Evolutionary conservation across 2,329 filamentous ascomycete genomes (phyloP), one percentile per base, ranked within the genome.

Genomic region (Aureobasidium sp.): DNA sequence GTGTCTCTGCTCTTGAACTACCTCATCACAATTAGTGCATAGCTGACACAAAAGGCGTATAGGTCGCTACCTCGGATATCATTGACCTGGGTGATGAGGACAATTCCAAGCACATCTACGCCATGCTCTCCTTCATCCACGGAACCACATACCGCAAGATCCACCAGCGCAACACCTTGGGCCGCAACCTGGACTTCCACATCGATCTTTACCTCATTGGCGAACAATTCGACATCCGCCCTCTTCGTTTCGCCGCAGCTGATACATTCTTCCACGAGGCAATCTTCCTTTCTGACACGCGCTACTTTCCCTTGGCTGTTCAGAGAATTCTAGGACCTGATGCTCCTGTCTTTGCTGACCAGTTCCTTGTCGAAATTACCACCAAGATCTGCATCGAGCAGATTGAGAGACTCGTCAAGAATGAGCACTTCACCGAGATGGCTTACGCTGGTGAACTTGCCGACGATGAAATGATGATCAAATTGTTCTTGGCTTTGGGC

Each of bases 191-290:
- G 12, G 44, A 59, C 34, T 59, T 59, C 23, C 42, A 59, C 32
- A 39, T 59, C 23, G 55, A 59, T 23, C 44, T 59, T 32, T 59
- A 47, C 42, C n/a, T 59, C 29, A n/a, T 59, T 6, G 55, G 55
- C 23, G 55, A 59, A 29, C 41, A 59, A 17, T 59, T 36, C 41
- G 55, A 59, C 34, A 29, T 47, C 6, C 29, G 17, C 5, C 5
- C 32, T 12, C 55, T 59, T 8, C 55, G 55, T 42, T 17, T 3
- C 32, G 15, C 32, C 8, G 55, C 55, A 27, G 44, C 55, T 13
- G n/a, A 37, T 6, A 15, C 20, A 27, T 59, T 47, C 41, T 34
- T 59, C 42, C 7, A 12, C 2, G 42, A 48, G 13, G 55, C 42
- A 27, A 29, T 27, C 29, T 27, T 23, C 6, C 23, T 44, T 5